A percentile compares a stretch with the other conserved stretches of the same genome.
Evolutionary conservation across 129 eudicot species (phyloP).

Genomic region (Helichrysum umbraculigerum): DNA sequence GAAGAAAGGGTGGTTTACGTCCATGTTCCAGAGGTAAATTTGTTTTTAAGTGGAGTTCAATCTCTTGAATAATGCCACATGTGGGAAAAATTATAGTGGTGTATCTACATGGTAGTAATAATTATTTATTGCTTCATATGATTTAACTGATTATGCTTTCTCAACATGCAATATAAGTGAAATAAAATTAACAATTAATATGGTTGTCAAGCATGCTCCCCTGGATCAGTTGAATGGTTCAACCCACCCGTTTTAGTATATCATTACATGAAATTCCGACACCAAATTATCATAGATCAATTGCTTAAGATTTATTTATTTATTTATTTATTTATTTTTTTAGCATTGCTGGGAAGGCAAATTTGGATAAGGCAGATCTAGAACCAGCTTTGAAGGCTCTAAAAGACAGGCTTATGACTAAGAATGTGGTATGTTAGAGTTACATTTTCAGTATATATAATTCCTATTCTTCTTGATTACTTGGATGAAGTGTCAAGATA

Average conservation of each 20-base stretch:
- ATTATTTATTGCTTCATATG: background rate
- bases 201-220: background rate
- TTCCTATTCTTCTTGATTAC: background rate
- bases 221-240: background rate
- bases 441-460: background rate
- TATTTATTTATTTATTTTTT: constrained; percentile 5
- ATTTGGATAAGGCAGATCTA: constrained; percentile 84
- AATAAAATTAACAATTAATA: background rate
- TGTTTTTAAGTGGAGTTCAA: background rate
- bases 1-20: constrained; percentile 94
- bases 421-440: constrained; percentile 81
- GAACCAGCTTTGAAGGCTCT: constrained; percentile 96
- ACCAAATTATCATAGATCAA: constrained; percentile 2
- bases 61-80: background rate
- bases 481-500: constrained; percentile 10
- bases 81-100: background rate
- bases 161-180: background rate
- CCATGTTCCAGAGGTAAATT: constrained; percentile 90
- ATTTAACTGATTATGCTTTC: background rate
- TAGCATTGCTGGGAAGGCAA: constrained; percentile 97
- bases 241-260: background rate
- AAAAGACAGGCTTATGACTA: constrained; percentile 94
- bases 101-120: background rate
- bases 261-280: background rate
- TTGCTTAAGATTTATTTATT: background rate